Conservation (phyloP, 805 yeast genomes). For the Candida fluviatilis region DNA sequence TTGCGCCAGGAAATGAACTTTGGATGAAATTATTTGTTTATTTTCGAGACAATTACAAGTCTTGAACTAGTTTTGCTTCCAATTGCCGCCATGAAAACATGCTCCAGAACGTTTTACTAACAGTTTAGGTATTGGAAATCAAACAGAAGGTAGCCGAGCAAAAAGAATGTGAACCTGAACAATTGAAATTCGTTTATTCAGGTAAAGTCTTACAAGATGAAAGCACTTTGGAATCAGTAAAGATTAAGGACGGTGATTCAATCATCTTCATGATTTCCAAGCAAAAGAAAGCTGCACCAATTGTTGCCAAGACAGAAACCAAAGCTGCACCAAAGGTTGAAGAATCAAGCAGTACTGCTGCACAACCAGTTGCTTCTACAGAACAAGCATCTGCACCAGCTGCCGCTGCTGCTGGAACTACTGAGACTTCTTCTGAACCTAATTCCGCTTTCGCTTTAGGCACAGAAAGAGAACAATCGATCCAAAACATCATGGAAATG, state of each 20-base stretch:
- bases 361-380: constrained; percentile 12
- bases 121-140: constrained; percentile 50
- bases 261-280: constrained; percentile 85
- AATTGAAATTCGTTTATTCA: constrained; percentile 86
- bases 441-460: constrained; percentile 64
- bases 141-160: constrained; percentile 69
- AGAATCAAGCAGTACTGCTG: constrained; percentile 19
- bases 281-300: constrained; percentile 25
- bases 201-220: constrained; percentile 87
- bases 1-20: too few relatives aligned
- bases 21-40: too few relatives aligned
- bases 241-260: constrained; percentile 81
- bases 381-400: constrained; percentile 17
- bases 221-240: constrained; percentile 65
- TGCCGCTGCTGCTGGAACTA: constrained; percentile 9
- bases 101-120: too few relatives aligned
- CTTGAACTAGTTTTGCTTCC: too few relatives aligned
- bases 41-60: too few relatives aligned
- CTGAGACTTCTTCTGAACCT: constrained; percentile 15
- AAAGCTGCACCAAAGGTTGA: constrained; percentile 21
- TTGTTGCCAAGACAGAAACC: not conserved
- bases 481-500: constrained; percentile 87
- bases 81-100: too few relatives aligned
- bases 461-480: constrained; percentile 68
- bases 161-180: constrained; percentile 65